Evolutionary conservation across 2,329 filamentous ascomycete genomes (phyloP).

Genomic region (Zymoseptoria crescenta): DNA sequence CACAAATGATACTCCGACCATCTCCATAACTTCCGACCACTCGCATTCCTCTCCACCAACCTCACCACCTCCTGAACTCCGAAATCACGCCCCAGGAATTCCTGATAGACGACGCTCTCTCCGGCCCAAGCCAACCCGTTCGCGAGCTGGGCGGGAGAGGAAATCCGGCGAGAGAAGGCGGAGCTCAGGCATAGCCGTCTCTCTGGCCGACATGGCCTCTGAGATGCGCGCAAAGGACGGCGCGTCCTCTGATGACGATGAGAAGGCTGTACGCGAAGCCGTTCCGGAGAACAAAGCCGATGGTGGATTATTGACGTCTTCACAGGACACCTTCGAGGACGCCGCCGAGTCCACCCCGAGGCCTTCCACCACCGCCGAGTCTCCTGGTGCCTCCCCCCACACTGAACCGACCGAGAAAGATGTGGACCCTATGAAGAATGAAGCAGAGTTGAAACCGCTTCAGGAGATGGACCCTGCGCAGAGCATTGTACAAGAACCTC

Average conservation of each 20-base stretch:
- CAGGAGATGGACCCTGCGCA: background rate
- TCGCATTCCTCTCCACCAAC: background rate
- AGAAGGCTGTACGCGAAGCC: background rate
- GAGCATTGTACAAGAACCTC: background rate
- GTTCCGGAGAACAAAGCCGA: constrained; percentile 1
- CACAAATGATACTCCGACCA: too few species aligned
- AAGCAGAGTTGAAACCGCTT: background rate
- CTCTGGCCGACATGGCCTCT: constrained; percentile 18
- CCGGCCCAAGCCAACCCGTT: constrained; percentile 7
- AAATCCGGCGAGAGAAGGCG: constrained; percentile 10
- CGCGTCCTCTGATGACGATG: constrained; percentile 6
- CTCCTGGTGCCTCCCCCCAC: background rate
- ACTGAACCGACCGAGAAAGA: background rate
- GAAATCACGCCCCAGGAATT: constrained; percentile 26
- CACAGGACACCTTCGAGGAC: constrained; percentile 75
- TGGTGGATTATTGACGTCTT: background rate
- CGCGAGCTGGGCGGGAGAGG: background rate
- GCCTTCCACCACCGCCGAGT: background rate
- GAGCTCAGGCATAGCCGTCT: constrained; percentile 13
- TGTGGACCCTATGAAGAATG: background rate
- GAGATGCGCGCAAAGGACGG: constrained; percentile 21
- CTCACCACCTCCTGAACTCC: constrained; percentile 1
- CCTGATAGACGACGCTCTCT: constrained; percentile 21
- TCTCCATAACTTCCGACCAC: background rate
- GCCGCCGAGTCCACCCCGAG: constrained; percentile 52